These are phyloP conservation scores for Diaporthe australafricana DNA, from an alignment of 2,329 filamentous ascomycete genomes.

Conservation along the genomic window DNA sequence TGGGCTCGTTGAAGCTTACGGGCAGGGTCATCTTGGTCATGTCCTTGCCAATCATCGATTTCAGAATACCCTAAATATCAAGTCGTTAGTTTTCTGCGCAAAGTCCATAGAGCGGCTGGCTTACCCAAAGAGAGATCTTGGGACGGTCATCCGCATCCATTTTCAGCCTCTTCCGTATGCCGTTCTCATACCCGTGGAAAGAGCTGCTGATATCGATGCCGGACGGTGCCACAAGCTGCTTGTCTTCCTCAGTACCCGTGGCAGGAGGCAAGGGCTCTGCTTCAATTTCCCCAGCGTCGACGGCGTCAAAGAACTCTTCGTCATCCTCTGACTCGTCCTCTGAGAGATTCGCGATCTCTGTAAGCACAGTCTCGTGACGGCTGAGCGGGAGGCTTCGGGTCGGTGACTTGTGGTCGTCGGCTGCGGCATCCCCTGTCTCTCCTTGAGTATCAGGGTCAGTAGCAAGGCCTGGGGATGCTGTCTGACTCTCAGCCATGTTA, in stretches of 20 bases:
- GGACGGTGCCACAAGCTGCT: constrained; percentile 59
- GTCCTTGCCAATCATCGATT: constrained; percentile 99
- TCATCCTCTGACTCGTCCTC: constrained; percentile 86
- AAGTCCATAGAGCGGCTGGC: constrained; percentile 46
- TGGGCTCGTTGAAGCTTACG: constrained; percentile 98
- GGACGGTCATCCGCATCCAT: constrained; percentile 93
- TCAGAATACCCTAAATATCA: constrained; percentile 81
- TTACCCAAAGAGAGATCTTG: constrained; percentile 95
- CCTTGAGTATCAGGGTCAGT: constrained; percentile 50
- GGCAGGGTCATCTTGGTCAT: constrained; percentile 99
- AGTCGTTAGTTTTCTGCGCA: constrained; percentile 41
- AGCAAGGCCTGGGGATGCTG: constrained; percentile 43
- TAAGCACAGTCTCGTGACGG: constrained; percentile 74
- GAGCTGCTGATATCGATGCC: constrained; percentile 76
- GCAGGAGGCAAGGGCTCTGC: constrained; percentile 73
- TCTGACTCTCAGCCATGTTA: constrained; percentile 52
- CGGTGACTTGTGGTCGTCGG: constrained; percentile 52
- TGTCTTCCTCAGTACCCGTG: constrained; percentile 52
- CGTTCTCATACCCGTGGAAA: constrained; percentile 93
- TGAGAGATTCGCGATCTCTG: constrained; percentile 79
- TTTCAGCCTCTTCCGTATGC: constrained; percentile 81
- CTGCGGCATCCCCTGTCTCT: constrained; percentile 41
- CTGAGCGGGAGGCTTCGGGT: constrained; percentile 51
- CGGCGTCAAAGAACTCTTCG: constrained; percentile 96
- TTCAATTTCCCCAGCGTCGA: constrained; percentile 92